Percentiles rank a stretch among this genome's conserved stretches.
phyloP scores from a whole-genome alignment of 345 rosid genomes.

The Citropsis articulata region DNA sequence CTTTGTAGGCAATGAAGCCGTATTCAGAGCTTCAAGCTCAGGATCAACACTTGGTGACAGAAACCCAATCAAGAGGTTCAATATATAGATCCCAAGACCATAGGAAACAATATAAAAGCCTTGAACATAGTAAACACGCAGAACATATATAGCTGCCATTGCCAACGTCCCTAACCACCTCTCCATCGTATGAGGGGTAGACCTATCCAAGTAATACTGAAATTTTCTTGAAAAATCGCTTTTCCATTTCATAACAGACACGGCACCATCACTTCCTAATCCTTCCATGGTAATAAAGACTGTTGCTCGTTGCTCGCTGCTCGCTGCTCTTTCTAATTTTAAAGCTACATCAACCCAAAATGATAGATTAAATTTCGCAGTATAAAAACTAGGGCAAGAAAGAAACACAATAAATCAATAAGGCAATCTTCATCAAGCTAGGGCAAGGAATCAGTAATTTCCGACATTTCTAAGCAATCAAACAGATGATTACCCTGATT shows the following conservation, averaged over 20 bases:
- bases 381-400: background rate
- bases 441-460: background rate
- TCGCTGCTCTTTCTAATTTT: background rate
- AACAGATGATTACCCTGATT: background rate
- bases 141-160: conserved; percentile 47
- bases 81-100: conserved; percentile 69
- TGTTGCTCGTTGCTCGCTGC: background rate
- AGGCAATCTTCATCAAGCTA: background rate
- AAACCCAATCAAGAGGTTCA: conserved; percentile 79
- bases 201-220: conserved; percentile 49
- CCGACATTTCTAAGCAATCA: background rate
- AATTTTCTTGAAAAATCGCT: conserved; percentile 43
- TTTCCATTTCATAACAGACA: conserved; percentile 40
- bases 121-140: conserved; percentile 51
- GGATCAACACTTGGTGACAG: conserved; percentile 78
- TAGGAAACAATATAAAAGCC: conserved; percentile 66
- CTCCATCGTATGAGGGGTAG: conserved; percentile 37
- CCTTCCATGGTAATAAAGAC: conserved; percentile 36
- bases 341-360: conserved; percentile 8
- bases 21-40: conserved; percentile 60
- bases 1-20: conserved; percentile 43
- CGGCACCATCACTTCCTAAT: conserved; percentile 26
- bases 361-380: background rate
- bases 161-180: conserved; percentile 65
- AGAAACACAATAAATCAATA: background rate